Evolutionary conservation across 2,329 filamentous ascomycete species (phyloP), one percentile per base, ranked within the genome.

Genomic region (Raffaelea deltoideospora): DNA sequence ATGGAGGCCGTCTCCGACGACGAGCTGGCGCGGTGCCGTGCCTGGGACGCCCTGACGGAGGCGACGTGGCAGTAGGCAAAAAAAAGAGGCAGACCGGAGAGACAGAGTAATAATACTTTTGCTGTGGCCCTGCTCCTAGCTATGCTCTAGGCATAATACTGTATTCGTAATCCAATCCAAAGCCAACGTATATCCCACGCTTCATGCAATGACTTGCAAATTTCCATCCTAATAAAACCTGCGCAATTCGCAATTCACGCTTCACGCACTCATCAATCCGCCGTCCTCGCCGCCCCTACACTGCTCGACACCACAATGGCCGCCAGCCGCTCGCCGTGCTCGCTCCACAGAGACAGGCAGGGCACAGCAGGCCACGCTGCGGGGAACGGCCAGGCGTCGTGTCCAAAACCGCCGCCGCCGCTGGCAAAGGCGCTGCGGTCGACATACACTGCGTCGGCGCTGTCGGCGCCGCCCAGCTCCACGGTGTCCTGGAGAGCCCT

Each of bases 331-430:
- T 43, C 42, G 11, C 59, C 62, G 8, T 41, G 23, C 1, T 40
- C 43, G 43, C 58, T 52, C 63, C 62, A 66, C 20, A 67, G 47
- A 21, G 58, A 61, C 31, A 40, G 45, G 31, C 61, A 66, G 5
- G 61, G 61, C 20, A 66, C 51, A 6, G 57, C 40, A 0, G 57
- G 49, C 8, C 11, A 17, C 19, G 11, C 23, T 6, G 15, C 17
- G 32, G 11, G 17, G n/a, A n/a, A n/a, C n/a, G n/a, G n/a, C n/a
- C n/a, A n/a, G n/a, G n/a, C 19, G 37, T n/a, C 4, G n/a, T 10
- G 3, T 4, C 22, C 17, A 1, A 15, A 7, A 18, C 4, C n/a
- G 9, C 13, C 28, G 10, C 31, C 18, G 33, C 37, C n/a, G n/a
- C n/a, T n/a, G n/a, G n/a, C n/a, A n/a, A n/a, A 23, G 21, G 10